Evolutionary conservation across 106 monocot genomes (phyloP).

Genomic region (Acorus calamus): DNA sequence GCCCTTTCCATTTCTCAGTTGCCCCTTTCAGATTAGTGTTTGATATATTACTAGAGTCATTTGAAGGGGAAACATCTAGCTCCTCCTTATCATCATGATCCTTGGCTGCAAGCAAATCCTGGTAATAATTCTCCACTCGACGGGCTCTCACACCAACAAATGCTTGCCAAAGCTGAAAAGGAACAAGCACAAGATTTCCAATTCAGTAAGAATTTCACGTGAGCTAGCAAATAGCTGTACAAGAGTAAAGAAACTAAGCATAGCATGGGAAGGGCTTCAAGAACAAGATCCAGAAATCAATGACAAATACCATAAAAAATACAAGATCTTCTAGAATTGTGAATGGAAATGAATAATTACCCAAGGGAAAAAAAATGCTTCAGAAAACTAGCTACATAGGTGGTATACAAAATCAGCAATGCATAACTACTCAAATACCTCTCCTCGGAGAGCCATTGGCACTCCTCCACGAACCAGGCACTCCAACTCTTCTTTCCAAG

Average conservation of each 20-base stretch:
- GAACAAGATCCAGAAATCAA: not conserved
- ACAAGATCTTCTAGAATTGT: too few relatives aligned
- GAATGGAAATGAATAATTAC: too few relatives aligned
- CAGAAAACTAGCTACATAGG: too few relatives aligned
- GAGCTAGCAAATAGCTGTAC: not conserved
- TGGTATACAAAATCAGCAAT: too few relatives aligned
- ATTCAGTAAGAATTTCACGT: too few relatives aligned
- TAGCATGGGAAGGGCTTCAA: not conserved
- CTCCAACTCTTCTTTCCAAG: constrained; percentile 78
- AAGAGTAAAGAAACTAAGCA: not conserved
- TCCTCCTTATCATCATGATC: constrained; percentile 15
- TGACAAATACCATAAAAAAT: not conserved
- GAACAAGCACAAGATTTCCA: not conserved
- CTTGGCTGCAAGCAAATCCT: constrained; percentile 31
- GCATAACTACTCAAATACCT: constrained; percentile 27
- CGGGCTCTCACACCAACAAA: constrained; percentile 78
- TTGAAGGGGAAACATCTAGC: constrained; percentile 6
- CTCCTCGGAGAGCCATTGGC: constrained; percentile 94
- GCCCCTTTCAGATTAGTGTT: constrained; percentile 11
- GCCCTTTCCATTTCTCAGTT: constrained; percentile 94
- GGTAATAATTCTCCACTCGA: constrained; percentile 65
- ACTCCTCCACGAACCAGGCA: constrained; percentile 77
- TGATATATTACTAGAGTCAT: constrained; percentile 11
- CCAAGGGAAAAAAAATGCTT: too few relatives aligned
- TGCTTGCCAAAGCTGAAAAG: constrained; percentile 90